Percentiles rank a stretch among this genome's conserved stretches.
Evolutionary conservation across 352 stramenopile genomes (phyloP).

Genomic region (Aphanomyces astaci): DNA sequence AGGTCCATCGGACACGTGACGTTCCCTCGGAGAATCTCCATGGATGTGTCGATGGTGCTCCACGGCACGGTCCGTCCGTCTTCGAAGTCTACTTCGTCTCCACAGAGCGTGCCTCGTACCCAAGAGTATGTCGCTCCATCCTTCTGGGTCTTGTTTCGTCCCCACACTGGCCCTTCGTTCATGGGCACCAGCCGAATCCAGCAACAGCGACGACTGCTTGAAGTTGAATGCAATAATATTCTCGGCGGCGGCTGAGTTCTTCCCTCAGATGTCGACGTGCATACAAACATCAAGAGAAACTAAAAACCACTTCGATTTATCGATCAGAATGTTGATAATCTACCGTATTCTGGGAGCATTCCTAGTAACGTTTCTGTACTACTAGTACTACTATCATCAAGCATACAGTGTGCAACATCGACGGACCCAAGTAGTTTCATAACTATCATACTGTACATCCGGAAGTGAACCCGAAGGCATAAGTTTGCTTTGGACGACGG

Average conservation of each 20-base stretch:
- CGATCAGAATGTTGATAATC: background rate
- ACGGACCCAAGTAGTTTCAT: too few relatives aligned
- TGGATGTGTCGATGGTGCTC: background rate
- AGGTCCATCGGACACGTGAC: constrained; percentile 29
- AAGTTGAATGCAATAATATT: constrained; percentile 5
- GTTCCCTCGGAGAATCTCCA: constrained; percentile 20
- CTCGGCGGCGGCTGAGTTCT: constrained; percentile 4
- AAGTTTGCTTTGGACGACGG: too few relatives aligned
- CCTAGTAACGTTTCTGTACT: too few relatives aligned
- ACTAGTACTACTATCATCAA: too few relatives aligned
- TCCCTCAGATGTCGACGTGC: background rate
- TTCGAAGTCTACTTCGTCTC: constrained; percentile 7
- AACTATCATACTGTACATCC: too few relatives aligned
- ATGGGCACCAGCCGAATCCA: constrained; percentile 2
- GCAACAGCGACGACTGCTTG: background rate
- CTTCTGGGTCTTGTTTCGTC: background rate
- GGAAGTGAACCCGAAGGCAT: too few relatives aligned
- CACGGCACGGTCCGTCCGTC: background rate
- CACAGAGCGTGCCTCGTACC: background rate
- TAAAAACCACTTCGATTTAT: background rate
- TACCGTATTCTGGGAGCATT: too few relatives aligned
- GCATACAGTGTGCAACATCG: too few relatives aligned
- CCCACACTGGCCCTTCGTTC: constrained; percentile 9
- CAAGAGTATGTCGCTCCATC: constrained; percentile 6
- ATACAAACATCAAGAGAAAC: constrained; percentile 4